Evolutionary conservation across 148 eudicot genomes (phyloP).

Genomic region (Nepenthes gracilis): DNA sequence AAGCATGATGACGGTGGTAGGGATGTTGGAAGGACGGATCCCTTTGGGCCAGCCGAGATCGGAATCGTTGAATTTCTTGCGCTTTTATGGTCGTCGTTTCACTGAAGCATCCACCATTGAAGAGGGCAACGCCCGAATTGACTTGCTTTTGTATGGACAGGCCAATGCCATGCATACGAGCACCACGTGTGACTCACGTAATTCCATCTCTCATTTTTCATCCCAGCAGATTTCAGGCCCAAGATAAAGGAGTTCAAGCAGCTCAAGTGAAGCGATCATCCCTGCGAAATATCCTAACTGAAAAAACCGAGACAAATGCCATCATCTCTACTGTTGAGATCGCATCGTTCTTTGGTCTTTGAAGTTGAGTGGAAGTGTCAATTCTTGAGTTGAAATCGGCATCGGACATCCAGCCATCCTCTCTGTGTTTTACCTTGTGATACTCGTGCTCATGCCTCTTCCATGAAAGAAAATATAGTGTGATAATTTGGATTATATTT

Average conservation of each 20-base stretch:
- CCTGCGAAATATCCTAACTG: too few relatives aligned
- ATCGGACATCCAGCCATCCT: too few relatives aligned
- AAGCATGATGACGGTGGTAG: conserved; percentile 50
- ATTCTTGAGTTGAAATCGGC: too few relatives aligned
- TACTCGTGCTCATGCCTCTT: too few relatives aligned
- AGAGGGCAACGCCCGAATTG: conserved; percentile 16
- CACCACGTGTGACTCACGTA: conserved; percentile 13
- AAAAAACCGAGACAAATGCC: too few relatives aligned
- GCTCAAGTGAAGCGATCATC: not conserved
- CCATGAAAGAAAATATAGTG: too few relatives aligned
- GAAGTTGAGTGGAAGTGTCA: too few relatives aligned
- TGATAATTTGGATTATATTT: too few relatives aligned
- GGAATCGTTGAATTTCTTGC: conserved; percentile 54
- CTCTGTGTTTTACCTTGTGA: too few relatives aligned
- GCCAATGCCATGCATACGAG: conserved; percentile 11
- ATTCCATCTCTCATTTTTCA: conserved; percentile 29
- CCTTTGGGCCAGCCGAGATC: conserved; percentile 32
- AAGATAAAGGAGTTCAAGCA: conserved; percentile 15
- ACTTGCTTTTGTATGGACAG: conserved; percentile 12
- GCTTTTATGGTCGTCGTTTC: conserved; percentile 66
- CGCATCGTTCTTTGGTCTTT: too few relatives aligned
- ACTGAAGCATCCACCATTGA: conserved; percentile 40
- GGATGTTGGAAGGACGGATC: conserved; percentile 61
- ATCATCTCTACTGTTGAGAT: too few relatives aligned
- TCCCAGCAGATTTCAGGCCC: conserved; percentile 73